Conservation (phyloP, 441 rosid genomes). For the Croton setiger region DNA sequence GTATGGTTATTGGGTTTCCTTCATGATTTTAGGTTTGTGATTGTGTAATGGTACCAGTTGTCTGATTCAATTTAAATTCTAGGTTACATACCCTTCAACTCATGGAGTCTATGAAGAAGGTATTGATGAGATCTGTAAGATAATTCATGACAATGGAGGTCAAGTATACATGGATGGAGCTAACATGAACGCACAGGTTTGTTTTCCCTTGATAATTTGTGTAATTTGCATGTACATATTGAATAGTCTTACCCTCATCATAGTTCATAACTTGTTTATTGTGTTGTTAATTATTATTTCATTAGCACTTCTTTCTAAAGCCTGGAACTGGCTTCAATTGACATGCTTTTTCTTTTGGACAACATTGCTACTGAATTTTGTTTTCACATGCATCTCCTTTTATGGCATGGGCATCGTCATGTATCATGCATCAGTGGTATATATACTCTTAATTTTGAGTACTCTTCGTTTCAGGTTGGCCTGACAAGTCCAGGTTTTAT, state of each 20-base stretch:
- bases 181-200: slow-evolving; percentile 98
- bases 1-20: slow-evolving; percentile 29
- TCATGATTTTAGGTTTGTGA: background rate
- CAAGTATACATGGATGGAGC: slow-evolving; percentile 99
- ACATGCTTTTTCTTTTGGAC: slow-evolving; percentile 5
- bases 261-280: background rate
- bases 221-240: background rate
- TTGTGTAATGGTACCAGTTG: slow-evolving; percentile 7
- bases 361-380: background rate
- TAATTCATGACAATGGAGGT: slow-evolving; percentile 91
- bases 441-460: slow-evolving; percentile 18
- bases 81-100: slow-evolving; percentile 97
- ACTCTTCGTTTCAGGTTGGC: slow-evolving; percentile 64
- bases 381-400: background rate
- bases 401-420: background rate
- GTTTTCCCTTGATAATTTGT: slow-evolving; percentile 12
- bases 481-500: slow-evolving; percentile 95
- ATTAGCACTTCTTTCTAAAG: background rate
- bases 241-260: background rate
- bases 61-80: slow-evolving; percentile 23
- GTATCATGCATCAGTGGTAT: background rate
- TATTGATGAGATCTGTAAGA: slow-evolving; percentile 87
- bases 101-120: slow-evolving; percentile 98
- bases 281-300: background rate
- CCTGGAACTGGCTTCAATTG: background rate